Percentiles rank a stretch among this genome's conserved stretches.
These are phyloP conservation scores for Pyrenula massariospora DNA, from an alignment of 495 filamentous ascomycete species.

Conservation along the genomic window DNA sequence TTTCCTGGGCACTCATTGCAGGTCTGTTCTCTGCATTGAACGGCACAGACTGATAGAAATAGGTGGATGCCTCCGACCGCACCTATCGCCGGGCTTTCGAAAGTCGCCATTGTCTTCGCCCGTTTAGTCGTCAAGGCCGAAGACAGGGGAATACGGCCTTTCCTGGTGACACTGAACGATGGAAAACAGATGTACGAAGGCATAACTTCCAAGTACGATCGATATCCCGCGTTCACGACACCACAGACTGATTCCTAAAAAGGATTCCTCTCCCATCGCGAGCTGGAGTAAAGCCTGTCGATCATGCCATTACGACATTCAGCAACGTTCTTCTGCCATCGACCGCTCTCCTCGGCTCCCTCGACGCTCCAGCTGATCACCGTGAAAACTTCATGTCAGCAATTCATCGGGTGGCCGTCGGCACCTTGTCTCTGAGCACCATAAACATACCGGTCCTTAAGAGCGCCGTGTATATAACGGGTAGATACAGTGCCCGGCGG, in stretches of 20 bases:
- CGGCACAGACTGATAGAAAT: not conserved
- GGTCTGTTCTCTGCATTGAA: too few relatives aligned
- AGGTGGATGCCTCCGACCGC: slow-evolving; percentile 25
- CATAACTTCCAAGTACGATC: slow-evolving; percentile 12
- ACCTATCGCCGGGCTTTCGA: slow-evolving; percentile 13
- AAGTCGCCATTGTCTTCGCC: slow-evolving; percentile 22
- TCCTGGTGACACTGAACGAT: slow-evolving; percentile 19
- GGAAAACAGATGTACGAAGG: slow-evolving; percentile 19
- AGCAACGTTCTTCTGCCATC: slow-evolving; percentile 16
- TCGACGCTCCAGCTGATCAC: slow-evolving; percentile 6
- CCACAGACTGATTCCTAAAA: not conserved
- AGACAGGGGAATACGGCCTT: slow-evolving; percentile 20
- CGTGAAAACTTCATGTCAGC: slow-evolving; percentile 14
- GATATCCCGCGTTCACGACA: slow-evolving; percentile 1
- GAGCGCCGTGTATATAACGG: slow-evolving; percentile 11
- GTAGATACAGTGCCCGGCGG: slow-evolving; percentile 19
- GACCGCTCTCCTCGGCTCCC: slow-evolving; percentile 16
- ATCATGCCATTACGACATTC: slow-evolving; percentile 25
- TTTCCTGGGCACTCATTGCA: too few relatives aligned
- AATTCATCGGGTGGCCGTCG: slow-evolving; percentile 17
- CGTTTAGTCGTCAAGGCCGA: slow-evolving; percentile 16
- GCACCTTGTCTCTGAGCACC: slow-evolving; percentile 16
- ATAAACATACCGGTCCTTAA: slow-evolving; percentile 14
- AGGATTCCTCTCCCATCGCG: slow-evolving; percentile 10
- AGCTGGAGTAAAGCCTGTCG: slow-evolving; percentile 16